phyloP scores from a whole-genome alignment of 495 filamentous ascomycete genomes.

The Penicillium tannophilum region DNA sequence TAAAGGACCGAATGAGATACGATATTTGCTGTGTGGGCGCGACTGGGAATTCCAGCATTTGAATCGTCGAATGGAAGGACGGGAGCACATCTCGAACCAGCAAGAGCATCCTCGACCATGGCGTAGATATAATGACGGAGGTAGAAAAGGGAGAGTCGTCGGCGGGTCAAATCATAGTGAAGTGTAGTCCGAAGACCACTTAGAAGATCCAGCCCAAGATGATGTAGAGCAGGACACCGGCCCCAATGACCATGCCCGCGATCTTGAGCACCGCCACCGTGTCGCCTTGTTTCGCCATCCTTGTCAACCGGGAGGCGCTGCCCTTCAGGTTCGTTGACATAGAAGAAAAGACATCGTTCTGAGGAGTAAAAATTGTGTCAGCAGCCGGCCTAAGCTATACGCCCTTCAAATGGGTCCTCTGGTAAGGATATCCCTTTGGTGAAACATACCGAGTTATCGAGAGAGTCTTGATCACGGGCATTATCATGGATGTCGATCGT shows the following conservation, averaged over 20 bases:
- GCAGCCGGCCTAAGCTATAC: background rate
- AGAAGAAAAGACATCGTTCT: conserved; percentile 67
- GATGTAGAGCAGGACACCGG: conserved; percentile 74
- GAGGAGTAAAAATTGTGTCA: conserved; percentile 5
- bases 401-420: background rate
- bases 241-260: conserved; percentile 77
- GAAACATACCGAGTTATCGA: conserved; percentile 76
- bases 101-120: conserved; percentile 19
- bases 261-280: conserved; percentile 89
- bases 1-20: background rate
- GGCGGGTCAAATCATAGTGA: background rate
- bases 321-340: conserved; percentile 68
- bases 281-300: conserved; percentile 89
- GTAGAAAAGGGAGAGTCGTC: background rate
- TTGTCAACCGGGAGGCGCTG: conserved; percentile 80
- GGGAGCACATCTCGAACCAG: conserved; percentile 20
- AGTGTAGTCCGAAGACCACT: background rate
- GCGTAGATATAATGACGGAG: background rate
- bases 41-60: no score
- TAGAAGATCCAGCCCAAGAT: conserved; percentile 67
- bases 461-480: conserved; percentile 79
- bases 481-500: conserved; percentile 99
- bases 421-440: background rate
- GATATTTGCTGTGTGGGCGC: background rate
- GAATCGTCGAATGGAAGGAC: background rate